phyloP scores from a whole-genome alignment of 169 alveolate species.

The Pseudocohnilembus persalinus region DNA sequence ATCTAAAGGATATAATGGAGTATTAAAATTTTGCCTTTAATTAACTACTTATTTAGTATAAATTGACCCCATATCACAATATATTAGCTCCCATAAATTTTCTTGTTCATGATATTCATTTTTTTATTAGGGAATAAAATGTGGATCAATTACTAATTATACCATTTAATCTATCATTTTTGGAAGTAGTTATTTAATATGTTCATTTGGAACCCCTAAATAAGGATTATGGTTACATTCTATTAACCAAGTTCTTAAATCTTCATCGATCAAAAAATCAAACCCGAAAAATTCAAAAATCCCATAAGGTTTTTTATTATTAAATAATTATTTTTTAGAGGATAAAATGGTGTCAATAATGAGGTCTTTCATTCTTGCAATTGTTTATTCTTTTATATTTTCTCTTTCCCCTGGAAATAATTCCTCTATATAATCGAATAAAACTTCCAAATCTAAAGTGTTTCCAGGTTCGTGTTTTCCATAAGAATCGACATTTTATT shows the following conservation, averaged over 20 bases:
- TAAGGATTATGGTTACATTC: slow-evolving; percentile 73
- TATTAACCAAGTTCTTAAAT: slow-evolving; percentile 61
- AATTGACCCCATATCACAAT: slow-evolving; percentile 39
- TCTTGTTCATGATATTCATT: slow-evolving; percentile 15
- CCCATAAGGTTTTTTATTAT: slow-evolving; percentile 19
- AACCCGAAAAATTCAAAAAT: slow-evolving; percentile 65
- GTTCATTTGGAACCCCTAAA: slow-evolving; percentile 53
- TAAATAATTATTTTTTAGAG: background rate
- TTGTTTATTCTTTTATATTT: background rate
- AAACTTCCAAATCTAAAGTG: slow-evolving; percentile 59
- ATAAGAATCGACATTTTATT: slow-evolving; percentile 64
- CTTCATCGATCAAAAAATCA: slow-evolving; percentile 67
- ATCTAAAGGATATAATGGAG: slow-evolving; percentile 46
- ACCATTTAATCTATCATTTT: slow-evolving; percentile 47
- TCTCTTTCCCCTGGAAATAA: background rate
- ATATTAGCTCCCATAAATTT: slow-evolving; percentile 55
- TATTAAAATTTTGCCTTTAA: slow-evolving; percentile 27
- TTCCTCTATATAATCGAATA: slow-evolving; percentile 64
- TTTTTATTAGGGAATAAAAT: background rate
- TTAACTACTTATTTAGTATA: slow-evolving; percentile 29
- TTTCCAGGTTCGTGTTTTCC: slow-evolving; percentile 80
- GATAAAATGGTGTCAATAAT: background rate
- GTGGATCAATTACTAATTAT: background rate
- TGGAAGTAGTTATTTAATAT: slow-evolving; percentile 47
- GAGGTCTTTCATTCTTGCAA: background rate